Evolutionary conservation across 73 alveolate species (phyloP), one percentile per base, ranked within the genome.

Genomic region (Uronychia binucleata): DNA sequence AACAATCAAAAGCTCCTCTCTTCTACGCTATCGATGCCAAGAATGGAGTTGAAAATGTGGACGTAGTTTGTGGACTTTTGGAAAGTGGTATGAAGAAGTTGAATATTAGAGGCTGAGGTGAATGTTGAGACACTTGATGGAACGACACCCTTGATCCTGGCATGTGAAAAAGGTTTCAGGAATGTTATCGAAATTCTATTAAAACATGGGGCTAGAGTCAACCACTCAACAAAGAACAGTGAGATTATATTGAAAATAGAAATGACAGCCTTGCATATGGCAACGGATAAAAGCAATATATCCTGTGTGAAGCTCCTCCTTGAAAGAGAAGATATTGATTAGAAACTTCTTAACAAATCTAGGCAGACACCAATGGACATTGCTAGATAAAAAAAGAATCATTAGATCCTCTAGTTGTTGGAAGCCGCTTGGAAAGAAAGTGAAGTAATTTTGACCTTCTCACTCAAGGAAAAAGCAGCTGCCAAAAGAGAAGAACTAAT

Each of bases 211-310:
- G 91, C 94, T 0, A 76, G 35, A 31, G 28, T 59, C 31, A 57
- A 77, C 28, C 33, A 58, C 30, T 57, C 76, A 59, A 32, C 59
- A 46, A 46, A 46, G 67, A 11, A 5, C 5, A 46, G 67, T 46
- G 19, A 46, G 67, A 19, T 19, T n/a, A n/a, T n/a, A n/a, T n/a
- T 19, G 5, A 46, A 46, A 5, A 27, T 19, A 29, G 32, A 34
- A 0, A 75, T 13, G 33, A 84, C 85, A 31, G 91, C 84, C 78
- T 79, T 88, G 25, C 94, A 88, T 34, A 30, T 88, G 1, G 94
- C 94, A 0, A 26, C 75, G 31, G 85, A 83, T 31, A 19, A 26
- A 11, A 88, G 88, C 26, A 78, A 75, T 32, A 28, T 83, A 0
- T 78, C 74, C 11, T 32, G 91, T n/a, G 88, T 77, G 74, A 81